phyloP scores from a whole-genome alignment of 768 basidiomycete species.

The Rhizopogon roseolus region DNA sequence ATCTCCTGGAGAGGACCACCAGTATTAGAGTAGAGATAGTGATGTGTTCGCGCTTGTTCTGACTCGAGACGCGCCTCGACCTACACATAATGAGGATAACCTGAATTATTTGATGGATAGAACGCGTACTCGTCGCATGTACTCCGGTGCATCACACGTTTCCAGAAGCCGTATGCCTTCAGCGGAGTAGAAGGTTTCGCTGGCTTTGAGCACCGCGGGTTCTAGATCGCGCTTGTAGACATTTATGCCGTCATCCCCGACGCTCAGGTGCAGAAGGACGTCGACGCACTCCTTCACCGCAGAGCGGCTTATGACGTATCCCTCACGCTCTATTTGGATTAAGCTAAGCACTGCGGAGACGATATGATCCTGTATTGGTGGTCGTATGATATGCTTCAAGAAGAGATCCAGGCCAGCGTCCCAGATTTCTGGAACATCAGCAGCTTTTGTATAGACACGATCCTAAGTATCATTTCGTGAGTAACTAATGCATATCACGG shows the following conservation, averaged over 20 bases:
- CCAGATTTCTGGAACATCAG: constrained; percentile 75
- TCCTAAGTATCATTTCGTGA: constrained; percentile 51
- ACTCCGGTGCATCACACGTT: constrained; percentile 76
- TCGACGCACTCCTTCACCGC: constrained; percentile 87
- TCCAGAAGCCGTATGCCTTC: constrained; percentile 72
- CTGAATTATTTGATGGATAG: background rate
- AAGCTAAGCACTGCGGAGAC: constrained; percentile 79
- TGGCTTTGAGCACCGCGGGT: constrained; percentile 73
- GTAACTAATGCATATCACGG: constrained; percentile 5
- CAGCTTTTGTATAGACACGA: constrained; percentile 75
- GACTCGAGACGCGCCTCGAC: constrained; percentile 76
- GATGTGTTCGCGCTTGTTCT: constrained; percentile 79
- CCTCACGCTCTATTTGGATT: constrained; percentile 88
- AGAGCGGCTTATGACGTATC: constrained; percentile 86
- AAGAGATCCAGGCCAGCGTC: constrained; percentile 83
- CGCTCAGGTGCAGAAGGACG: constrained; percentile 67
- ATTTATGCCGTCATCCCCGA: constrained; percentile 43
- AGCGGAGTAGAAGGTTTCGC: constrained; percentile 68
- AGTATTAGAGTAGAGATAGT: constrained; percentile 81
- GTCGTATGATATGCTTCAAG: constrained; percentile 70
- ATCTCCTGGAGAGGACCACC: constrained; percentile 64
- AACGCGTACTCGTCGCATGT: constrained; percentile 59
- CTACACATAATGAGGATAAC: constrained; percentile 34
- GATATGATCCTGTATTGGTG: constrained; percentile 81
- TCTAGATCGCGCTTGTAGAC: constrained; percentile 86